phyloP scores from a whole-genome alignment of 2,329 filamentous ascomycete genomes.

The Fusarium oligoseptatum region DNA sequence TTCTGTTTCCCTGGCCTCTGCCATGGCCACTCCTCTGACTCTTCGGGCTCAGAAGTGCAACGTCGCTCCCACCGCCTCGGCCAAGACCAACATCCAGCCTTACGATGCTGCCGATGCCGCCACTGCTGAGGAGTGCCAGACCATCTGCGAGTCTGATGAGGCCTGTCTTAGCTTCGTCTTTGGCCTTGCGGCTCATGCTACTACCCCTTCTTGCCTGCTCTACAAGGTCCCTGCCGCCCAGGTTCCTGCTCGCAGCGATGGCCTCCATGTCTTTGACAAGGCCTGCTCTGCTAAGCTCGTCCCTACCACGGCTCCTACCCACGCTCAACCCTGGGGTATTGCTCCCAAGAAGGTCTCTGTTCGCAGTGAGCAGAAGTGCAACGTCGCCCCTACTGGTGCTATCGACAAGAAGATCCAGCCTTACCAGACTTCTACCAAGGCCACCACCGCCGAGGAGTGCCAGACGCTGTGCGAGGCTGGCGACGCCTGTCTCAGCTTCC shows the following conservation, averaged over 20 bases:
- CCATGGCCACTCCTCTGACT: conserved; percentile 1
- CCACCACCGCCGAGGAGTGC: neutral
- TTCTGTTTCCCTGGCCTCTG: neutral
- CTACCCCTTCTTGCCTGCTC: neutral
- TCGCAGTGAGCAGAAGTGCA: conserved; percentile 1
- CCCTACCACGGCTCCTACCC: neutral
- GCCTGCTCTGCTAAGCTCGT: neutral
- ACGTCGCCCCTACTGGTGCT: neutral
- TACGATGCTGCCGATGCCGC: neutral
- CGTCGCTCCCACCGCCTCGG: conserved; percentile 1
- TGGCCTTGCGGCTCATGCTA: neutral
- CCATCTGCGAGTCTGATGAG: conserved; percentile 1
- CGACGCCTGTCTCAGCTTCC: neutral
- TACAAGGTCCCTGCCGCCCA: neutral
- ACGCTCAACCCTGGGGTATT: neutral
- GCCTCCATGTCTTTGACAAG: conserved; percentile 1
- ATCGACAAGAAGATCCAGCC: neutral
- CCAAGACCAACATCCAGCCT: neutral
- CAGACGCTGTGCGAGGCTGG: neutral
- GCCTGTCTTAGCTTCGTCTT: conserved; percentile 1
- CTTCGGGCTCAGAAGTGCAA: conserved; percentile 2
- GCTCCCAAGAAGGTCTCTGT: neutral
- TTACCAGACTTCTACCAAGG: neutral
- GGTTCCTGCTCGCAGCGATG: conserved; percentile 3
- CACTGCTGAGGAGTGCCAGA: conserved; percentile 1